Conservation (phyloP, 345 rosid species). For the Aurinia saxatilis region DNA sequence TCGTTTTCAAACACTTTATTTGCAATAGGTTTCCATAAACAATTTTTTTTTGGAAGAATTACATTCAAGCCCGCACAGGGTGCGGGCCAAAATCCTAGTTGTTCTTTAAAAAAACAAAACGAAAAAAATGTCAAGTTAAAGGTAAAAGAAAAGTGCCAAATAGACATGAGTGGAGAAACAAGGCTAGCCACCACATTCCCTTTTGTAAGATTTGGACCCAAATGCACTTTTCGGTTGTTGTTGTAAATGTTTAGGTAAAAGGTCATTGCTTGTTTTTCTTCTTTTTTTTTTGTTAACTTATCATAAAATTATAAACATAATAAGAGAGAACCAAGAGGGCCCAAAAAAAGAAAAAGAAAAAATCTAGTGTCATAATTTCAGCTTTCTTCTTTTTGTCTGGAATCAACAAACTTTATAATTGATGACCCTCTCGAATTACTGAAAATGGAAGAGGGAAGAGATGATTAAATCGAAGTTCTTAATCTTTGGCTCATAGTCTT, state of each 20-base stretch:
- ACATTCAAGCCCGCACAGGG: too few species aligned
- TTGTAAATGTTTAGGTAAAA: too few species aligned
- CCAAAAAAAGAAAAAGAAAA: too few species aligned
- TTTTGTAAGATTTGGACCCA: constrained; percentile 25
- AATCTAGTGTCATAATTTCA: constrained; percentile 14
- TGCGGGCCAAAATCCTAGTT: too few species aligned
- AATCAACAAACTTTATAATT: constrained; percentile 9
- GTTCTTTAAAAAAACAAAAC: too few species aligned
- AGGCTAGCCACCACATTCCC: constrained; percentile 17
- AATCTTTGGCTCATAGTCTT: too few species aligned
- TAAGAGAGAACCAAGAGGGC: too few species aligned
- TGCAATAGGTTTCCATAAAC: too few species aligned
- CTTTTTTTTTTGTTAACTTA: constrained; percentile 11
- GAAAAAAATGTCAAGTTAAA: too few species aligned
- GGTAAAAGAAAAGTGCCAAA: constrained; percentile 8
- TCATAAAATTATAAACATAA: neutral
- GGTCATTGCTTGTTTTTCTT: constrained; percentile 18
- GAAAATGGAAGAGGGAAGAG: neutral
- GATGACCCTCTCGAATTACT: neutral
- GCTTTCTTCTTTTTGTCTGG: constrained; percentile 10
- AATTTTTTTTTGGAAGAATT: too few species aligned
- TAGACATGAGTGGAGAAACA: constrained; percentile 30
- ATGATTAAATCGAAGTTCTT: neutral
- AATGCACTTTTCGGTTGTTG: constrained; percentile 18
- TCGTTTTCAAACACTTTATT: too few species aligned